A percentile compares a stretch with the other conserved stretches of the same genome.
Evolutionary conservation across 768 basidiomycete genomes (phyloP).

Genomic region (Termitomyces sp.): DNA sequence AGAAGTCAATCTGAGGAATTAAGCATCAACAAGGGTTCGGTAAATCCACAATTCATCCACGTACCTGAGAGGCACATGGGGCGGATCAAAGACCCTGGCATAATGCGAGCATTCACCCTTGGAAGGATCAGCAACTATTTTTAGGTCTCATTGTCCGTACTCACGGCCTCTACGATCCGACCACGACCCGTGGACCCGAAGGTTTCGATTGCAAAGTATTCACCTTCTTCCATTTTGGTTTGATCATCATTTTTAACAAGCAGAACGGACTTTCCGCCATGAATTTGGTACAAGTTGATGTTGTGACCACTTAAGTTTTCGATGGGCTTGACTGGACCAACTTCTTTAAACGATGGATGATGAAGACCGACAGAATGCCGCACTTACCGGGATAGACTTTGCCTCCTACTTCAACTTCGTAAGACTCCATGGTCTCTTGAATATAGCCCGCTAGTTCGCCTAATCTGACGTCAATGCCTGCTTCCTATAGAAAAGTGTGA

Average conservation of each 20-base stretch:
- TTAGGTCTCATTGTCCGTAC: constrained; percentile 9
- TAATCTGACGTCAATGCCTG: constrained; percentile 91
- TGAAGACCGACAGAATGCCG: constrained; percentile 1
- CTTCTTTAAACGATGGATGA: background rate
- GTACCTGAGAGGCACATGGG: constrained; percentile 70
- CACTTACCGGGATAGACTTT: constrained; percentile 71
- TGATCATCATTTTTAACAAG: constrained; percentile 87
- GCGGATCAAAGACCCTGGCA: constrained; percentile 65
- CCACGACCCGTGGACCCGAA: constrained; percentile 97
- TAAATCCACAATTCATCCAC: constrained; percentile 12
- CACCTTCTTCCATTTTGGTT: constrained; percentile 98
- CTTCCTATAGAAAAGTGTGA: constrained; percentile 51
- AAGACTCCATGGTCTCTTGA: constrained; percentile 98
- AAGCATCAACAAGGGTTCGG: constrained; percentile 1
- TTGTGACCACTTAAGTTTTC: constrained; percentile 93
- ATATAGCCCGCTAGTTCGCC: constrained; percentile 89
- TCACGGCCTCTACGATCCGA: constrained; percentile 74
- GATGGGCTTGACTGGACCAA: constrained; percentile 77
- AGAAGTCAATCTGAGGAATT: constrained; percentile 57
- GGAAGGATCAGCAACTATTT: background rate
- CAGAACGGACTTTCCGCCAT: constrained; percentile 89
- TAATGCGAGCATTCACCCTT: constrained; percentile 96
- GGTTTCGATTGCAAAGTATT: constrained; percentile 98
- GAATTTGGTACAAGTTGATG: constrained; percentile 86
- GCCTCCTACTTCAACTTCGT: constrained; percentile 90